These are phyloP conservation scores for Lasiosphaeriaceae sp. DNA, from an alignment of 495 filamentous ascomycete genomes.

Conservation along the genomic window DNA sequence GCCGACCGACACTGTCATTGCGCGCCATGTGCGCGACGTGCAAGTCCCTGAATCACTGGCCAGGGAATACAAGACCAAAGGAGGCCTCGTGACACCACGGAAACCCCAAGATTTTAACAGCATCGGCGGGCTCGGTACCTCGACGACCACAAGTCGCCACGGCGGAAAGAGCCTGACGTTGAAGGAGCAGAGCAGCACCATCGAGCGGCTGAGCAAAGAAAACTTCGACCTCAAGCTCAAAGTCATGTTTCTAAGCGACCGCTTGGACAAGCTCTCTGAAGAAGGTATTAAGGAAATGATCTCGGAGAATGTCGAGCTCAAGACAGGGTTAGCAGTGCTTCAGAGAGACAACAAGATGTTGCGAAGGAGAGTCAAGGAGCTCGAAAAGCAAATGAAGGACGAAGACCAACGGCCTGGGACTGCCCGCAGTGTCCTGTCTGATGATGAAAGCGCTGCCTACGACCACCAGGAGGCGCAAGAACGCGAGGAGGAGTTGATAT, in stretches of 20 bases:
- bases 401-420: conserved; percentile 60
- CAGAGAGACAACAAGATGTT: conserved; percentile 84
- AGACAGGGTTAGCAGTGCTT: conserved; percentile 78
- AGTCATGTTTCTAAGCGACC: conserved; percentile 93
- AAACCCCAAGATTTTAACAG: conserved; percentile 53
- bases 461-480: conserved; percentile 61
- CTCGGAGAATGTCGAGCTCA: conserved; percentile 91
- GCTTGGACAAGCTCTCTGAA: conserved; percentile 87
- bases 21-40: conserved; percentile 81
- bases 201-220: conserved; percentile 90
- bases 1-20: conserved; percentile 84
- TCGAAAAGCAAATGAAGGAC: conserved; percentile 81
- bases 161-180: conserved; percentile 82
- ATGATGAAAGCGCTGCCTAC: conserved; percentile 41
- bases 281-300: conserved; percentile 97
- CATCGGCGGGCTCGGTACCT: conserved; percentile 21
- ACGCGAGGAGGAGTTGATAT: conserved; percentile 78
- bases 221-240: conserved; percentile 98
- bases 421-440: conserved; percentile 41
- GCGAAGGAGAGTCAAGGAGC: conserved; percentile 70
- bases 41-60: conserved; percentile 86
- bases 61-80: conserved; percentile 65
- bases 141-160: conserved; percentile 52
- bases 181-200: conserved; percentile 95
- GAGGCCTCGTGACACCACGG: conserved; percentile 53